A percentile compares a stretch with the other conserved stretches of the same genome.
phyloP scores from a whole-genome alignment of 352 stramenopile genomes.

The Globisporangium ultimum region DNA sequence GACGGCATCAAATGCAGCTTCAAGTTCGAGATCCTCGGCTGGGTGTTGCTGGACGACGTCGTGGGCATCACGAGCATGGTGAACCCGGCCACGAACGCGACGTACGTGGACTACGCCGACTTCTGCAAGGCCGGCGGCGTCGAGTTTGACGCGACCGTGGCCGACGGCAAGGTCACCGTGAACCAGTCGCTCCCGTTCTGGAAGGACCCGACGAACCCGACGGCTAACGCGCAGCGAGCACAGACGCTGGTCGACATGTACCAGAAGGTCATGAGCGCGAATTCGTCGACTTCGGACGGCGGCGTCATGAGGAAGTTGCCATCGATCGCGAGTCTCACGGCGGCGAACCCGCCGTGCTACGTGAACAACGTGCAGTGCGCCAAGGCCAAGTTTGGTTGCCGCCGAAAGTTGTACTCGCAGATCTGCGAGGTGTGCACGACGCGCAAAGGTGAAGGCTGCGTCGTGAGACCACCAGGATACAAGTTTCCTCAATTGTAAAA shows the following conservation, averaged over 20 bases:
- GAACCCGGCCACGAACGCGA: constrained; percentile 33
- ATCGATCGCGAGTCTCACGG: constrained; percentile 24
- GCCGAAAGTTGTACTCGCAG: constrained; percentile 45
- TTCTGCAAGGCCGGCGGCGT: constrained; percentile 54
- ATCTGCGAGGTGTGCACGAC: constrained; percentile 53
- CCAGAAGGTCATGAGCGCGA: constrained; percentile 21
- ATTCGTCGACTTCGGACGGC: constrained; percentile 26
- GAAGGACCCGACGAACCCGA: constrained; percentile 36
- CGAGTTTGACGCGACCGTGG: constrained; percentile 38
- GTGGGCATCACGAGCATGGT: constrained; percentile 64
- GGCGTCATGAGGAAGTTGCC: constrained; percentile 47
- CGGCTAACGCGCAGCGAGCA: constrained; percentile 43
- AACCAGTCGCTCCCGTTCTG: constrained; percentile 62
- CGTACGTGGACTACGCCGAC: constrained; percentile 47
- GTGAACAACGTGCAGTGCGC: constrained; percentile 52
- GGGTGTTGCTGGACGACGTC: constrained; percentile 57
- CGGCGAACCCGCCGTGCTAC: constrained; percentile 56
- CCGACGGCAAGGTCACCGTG: constrained; percentile 13
- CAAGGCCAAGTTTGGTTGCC: constrained; percentile 42
- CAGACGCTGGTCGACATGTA: constrained; percentile 50
- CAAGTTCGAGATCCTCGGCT: constrained; percentile 58
- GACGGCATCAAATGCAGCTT: constrained; percentile 63
- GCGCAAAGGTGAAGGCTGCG: constrained; percentile 24
- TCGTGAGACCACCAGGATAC: constrained; percentile 18
- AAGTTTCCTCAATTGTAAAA: constrained; percentile 7